phyloP scores from a whole-genome alignment of 371 early-diverging fungal genomes.

The Rhizopus sp. region DNA sequence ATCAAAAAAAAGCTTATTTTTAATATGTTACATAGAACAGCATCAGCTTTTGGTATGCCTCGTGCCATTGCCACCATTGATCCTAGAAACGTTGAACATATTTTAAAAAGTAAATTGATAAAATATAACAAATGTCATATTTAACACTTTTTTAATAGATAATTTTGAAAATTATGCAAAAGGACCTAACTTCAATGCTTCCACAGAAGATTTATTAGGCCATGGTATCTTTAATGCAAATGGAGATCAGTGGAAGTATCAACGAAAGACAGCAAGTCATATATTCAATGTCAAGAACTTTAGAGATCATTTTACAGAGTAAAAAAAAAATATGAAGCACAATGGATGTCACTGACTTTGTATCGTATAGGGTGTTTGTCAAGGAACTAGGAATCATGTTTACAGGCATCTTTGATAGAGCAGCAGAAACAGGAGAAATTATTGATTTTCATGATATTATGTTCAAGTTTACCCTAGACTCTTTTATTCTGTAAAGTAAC shows the following conservation, averaged over 20 bases:
- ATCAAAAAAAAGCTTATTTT: neutral
- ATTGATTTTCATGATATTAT: slow-evolving; percentile 52
- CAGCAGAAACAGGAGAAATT: slow-evolving; percentile 16
- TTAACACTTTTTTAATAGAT: slow-evolving; percentile 18
- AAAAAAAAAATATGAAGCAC: slow-evolving; percentile 3
- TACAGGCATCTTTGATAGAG: slow-evolving; percentile 29
- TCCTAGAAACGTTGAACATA: slow-evolving; percentile 22
- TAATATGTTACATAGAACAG: slow-evolving; percentile 4
- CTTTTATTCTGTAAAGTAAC: slow-evolving; percentile 50
- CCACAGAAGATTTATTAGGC: slow-evolving; percentile 56
- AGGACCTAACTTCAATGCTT: slow-evolving; percentile 40
- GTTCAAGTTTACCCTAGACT: slow-evolving; percentile 56
- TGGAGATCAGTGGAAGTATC: slow-evolving; percentile 67
- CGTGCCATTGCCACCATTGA: slow-evolving; percentile 17
- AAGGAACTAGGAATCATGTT: slow-evolving; percentile 37
- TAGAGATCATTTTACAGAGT: slow-evolving; percentile 62
- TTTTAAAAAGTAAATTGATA: slow-evolving; percentile 7
- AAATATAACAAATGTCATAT: neutral
- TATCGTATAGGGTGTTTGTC: slow-evolving; percentile 46
- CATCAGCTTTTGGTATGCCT: slow-evolving; percentile 22
- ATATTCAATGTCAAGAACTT: slow-evolving; percentile 78
- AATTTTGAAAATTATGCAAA: slow-evolving; percentile 67
- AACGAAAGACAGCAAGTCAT: slow-evolving; percentile 68
- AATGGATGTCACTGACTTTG: neutral
- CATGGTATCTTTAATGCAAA: slow-evolving; percentile 77